Percentiles rank a stretch among this genome's conserved stretches.
These are phyloP conservation scores for Gynandropsis gynandra DNA, from an alignment of 345 rosid species.

Conservation along the genomic window DNA sequence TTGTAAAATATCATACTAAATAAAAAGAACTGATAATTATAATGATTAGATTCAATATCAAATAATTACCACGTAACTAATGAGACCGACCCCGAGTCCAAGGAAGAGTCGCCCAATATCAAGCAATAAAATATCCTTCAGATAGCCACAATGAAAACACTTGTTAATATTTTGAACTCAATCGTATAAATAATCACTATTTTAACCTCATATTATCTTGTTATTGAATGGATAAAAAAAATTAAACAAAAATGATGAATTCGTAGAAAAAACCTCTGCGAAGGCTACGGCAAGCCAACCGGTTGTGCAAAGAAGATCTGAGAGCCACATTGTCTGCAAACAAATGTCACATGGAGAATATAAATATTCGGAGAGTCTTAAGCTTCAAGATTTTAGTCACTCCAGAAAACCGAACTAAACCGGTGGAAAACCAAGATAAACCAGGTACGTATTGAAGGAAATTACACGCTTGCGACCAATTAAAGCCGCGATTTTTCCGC, in stretches of 20 bases:
- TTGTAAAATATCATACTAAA: background rate
- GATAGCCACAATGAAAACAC: background rate
- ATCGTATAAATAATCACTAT: background rate
- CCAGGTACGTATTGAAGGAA: background rate
- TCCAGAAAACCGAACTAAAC: background rate
- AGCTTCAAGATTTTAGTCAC: background rate
- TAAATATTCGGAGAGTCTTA: background rate
- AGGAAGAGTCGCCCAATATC: slow-evolving; percentile 25
- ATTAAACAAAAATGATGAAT: background rate
- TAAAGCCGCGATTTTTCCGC: slow-evolving; percentile 29
- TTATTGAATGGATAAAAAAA: background rate
- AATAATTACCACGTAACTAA: slow-evolving; percentile 32
- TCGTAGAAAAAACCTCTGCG: slow-evolving; percentile 30
- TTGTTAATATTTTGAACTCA: background rate
- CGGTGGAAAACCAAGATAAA: background rate
- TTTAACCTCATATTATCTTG: too few species aligned
- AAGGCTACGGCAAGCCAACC: slow-evolving; percentile 40
- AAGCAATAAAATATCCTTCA: slow-evolving; percentile 20
- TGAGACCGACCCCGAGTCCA: slow-evolving; percentile 32
- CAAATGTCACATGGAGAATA: slow-evolving; percentile 1
- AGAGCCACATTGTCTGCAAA: slow-evolving; percentile 37
- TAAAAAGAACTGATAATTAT: too few species aligned
- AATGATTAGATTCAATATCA: too few species aligned
- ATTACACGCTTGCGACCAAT: slow-evolving; percentile 29
- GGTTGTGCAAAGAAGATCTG: slow-evolving; percentile 23